Percentiles rank a stretch among this genome's conserved stretches.
These are phyloP conservation scores for Acacia crassicarpa DNA, from an alignment of 306 rosid genomes.

Conservation along the genomic window DNA sequence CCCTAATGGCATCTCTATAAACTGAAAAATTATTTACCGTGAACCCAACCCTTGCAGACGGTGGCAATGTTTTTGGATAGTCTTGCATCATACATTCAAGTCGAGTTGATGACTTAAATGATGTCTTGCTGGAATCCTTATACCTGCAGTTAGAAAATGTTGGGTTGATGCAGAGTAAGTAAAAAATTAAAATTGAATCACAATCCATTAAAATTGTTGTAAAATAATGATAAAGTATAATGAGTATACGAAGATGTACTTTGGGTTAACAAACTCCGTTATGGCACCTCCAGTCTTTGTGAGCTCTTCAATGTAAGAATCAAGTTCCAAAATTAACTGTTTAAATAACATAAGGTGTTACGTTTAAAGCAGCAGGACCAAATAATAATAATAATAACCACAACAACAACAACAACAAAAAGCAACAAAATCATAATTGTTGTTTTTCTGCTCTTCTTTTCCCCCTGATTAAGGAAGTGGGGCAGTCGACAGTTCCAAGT, in stretches of 20 bases:
- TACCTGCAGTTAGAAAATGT: constrained; percentile 57
- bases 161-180: not conserved
- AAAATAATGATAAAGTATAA: constrained; percentile 22
- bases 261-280: constrained; percentile 94
- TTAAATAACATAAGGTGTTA: constrained; percentile 23
- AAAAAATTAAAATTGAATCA: not conserved
- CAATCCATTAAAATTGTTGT: not conserved
- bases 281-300: constrained; percentile 82
- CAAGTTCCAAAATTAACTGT: constrained; percentile 95
- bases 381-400: not conserved
- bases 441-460: not conserved
- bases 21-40: constrained; percentile 64
- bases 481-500: not conserved
- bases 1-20: constrained; percentile 7
- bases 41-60: constrained; percentile 91
- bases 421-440: not conserved
- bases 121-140: constrained; percentile 89
- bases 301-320: constrained; percentile 89
- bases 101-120: constrained; percentile 94
- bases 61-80: constrained; percentile 88
- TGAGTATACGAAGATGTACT: constrained; percentile 52
- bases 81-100: constrained; percentile 99
- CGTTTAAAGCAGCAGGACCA: constrained; percentile 27
- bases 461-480: not conserved
- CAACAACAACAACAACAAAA: not conserved